Evolutionary conservation across 2,329 filamentous ascomycete genomes (phyloP).

Genomic region (Emergomyces africanus): DNA sequence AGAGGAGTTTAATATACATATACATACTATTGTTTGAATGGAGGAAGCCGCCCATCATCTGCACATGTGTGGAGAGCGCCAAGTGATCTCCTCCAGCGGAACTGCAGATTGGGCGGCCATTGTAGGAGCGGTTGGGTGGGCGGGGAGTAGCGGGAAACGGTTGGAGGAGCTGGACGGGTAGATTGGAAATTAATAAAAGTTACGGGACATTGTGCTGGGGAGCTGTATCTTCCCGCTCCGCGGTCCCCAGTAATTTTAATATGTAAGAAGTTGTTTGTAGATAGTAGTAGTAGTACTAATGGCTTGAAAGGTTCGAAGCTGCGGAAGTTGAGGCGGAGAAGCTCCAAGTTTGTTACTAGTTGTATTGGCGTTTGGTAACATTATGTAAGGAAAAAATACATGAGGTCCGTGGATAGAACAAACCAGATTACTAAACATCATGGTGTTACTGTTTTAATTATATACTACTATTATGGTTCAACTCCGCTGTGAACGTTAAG

Average conservation of each 20-base stretch:
- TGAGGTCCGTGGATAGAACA: too few species aligned
- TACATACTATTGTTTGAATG: slow-evolving; percentile 33
- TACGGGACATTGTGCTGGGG: background rate
- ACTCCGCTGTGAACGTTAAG: too few species aligned
- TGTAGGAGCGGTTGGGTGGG: background rate
- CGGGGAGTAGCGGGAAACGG: background rate
- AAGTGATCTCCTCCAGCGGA: slow-evolving; percentile 33
- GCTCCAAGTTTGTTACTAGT: background rate
- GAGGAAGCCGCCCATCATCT: slow-evolving; percentile 34
- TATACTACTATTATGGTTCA: too few species aligned
- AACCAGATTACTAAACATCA: too few species aligned
- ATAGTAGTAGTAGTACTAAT: too few species aligned
- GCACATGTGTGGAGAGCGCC: slow-evolving; percentile 33
- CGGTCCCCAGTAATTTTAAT: background rate
- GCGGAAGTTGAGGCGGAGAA: too few species aligned
- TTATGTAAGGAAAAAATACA: background rate
- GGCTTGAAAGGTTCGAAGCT: too few species aligned
- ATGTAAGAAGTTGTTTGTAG: too few species aligned
- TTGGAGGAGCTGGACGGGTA: background rate
- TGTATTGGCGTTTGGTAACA: background rate
- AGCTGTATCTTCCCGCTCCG: background rate
- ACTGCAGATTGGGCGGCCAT: slow-evolving; percentile 26
- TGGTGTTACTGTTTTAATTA: too few species aligned
- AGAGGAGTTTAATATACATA: background rate
- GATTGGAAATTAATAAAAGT: background rate